phyloP scores from a whole-genome alignment of 805 yeast species.

The Starmera quercuum region DNA sequence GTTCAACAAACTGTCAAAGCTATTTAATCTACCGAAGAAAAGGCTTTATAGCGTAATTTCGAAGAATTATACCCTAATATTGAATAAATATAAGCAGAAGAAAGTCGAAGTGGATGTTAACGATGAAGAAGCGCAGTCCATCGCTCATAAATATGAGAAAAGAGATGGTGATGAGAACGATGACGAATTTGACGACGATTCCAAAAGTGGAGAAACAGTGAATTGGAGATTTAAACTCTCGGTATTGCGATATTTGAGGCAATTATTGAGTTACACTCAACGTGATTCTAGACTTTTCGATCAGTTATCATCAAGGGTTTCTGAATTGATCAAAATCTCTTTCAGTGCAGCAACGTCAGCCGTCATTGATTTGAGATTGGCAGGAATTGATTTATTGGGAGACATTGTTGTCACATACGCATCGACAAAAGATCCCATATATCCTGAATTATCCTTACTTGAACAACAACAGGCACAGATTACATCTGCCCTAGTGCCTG shows the following conservation, averaged over 20 bases:
- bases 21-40: conserved; percentile 38
- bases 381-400: conserved; percentile 63
- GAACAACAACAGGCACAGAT: conserved; percentile 96
- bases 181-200: conserved; percentile 11
- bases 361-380: conserved; percentile 46
- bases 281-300: conserved; percentile 30
- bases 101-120: conserved; percentile 28
- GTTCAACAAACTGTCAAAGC: conserved; percentile 47
- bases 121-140: conserved; percentile 41
- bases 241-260: conserved; percentile 38
- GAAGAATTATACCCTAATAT: conserved; percentile 32
- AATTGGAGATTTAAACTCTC: conserved; percentile 46
- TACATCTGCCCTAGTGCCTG: conserved; percentile 81
- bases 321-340: conserved; percentile 69
- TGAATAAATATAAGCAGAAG: conserved; percentile 27
- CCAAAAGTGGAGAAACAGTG: conserved; percentile 38
- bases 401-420: conserved; percentile 56
- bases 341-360: conserved; percentile 77
- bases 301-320: conserved; percentile 36
- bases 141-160: conserved; percentile 19
- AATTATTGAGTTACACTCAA: conserved; percentile 32
- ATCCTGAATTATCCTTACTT: conserved; percentile 59
- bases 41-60: conserved; percentile 33
- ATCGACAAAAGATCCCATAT: conserved; percentile 59
- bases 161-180: conserved; percentile 8